Base-by-base conservation (phyloP, 495 filamentous ascomycete species). In the Lindgomyces ingoldianus region DNA sequence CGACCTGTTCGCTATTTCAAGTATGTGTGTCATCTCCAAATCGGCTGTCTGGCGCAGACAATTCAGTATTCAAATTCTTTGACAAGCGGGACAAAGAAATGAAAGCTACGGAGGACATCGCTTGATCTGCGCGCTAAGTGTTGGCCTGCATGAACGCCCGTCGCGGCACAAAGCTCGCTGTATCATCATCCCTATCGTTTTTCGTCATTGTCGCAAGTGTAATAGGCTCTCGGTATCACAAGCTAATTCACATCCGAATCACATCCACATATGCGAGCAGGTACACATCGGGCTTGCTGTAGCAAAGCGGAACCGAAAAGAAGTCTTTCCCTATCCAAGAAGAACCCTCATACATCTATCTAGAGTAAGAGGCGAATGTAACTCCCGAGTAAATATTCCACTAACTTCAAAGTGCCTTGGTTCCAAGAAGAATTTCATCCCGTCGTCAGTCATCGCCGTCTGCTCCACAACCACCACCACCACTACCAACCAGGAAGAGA, bases 381-480 rank as follows among this genome's bases (percentile, higher is more conserved):
- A 26, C 41, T 60, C 33, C 36, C 60, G 45, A 9, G 19, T 47
- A 48, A 62, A 62, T 61, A 53, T 39, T 44, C 58, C 41, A 8
- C 30, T n/a, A n/a, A 58, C 22, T 36, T 29, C 18, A 12, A n/a
- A 25, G 18, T 12, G 9, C 25, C 4, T 27, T 4, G 4, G 24
- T 29, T 53, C 3, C 39, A 16, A 61, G 22, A 53, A 24, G 19
- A 45, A 61, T 61, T 19, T 55, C 51, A 55, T 55, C 51, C 29
- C 16, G 24, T 55, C 51, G 57, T 64, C 60, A 64, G 44, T 64
- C 60, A 57, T 64, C 49, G n/a, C 12, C 49, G 11, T 26, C 18
- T 24, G 39, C 60, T n/a, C 11, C 39, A 25, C 16, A 4, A 11
- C 21, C 30, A 12, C 11, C 16, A 27, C 22, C 27, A 18, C 41